phyloP scores from a whole-genome alignment of 495 filamentous ascomycete species.

The Penicillium alfredii region DNA sequence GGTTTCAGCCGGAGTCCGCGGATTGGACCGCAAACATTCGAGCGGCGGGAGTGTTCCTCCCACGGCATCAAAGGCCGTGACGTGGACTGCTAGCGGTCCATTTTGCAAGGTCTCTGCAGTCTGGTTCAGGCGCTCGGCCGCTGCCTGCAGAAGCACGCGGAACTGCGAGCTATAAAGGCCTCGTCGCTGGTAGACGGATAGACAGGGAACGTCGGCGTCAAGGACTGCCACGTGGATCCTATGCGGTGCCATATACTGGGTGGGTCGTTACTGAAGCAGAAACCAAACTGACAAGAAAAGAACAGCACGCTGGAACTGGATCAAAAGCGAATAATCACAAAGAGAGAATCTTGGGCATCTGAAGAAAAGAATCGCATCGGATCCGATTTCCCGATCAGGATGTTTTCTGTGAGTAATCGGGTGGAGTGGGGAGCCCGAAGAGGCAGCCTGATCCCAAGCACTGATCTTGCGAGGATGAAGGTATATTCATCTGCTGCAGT shows the following conservation, averaged over 20 bases:
- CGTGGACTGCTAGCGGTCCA: conserved; percentile 20
- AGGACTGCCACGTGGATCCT: conserved; percentile 38
- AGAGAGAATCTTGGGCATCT: too few species aligned
- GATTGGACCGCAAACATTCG: conserved; percentile 17
- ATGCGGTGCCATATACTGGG: conserved; percentile 12
- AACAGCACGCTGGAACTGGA: too few species aligned
- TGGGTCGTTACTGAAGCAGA: not conserved
- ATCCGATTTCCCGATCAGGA: conserved; percentile 18
- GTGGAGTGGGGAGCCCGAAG: conserved; percentile 12
- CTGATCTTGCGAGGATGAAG: too few species aligned
- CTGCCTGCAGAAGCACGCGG: conserved; percentile 27
- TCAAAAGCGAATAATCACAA: not conserved
- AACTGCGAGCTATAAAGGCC: conserved; percentile 39
- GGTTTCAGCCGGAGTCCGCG: conserved; percentile 4
- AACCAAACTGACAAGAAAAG: not conserved
- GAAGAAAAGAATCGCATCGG: conserved; percentile 3
- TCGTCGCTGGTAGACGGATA: conserved; percentile 27
- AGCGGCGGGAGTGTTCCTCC: conserved; percentile 30
- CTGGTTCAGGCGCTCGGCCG: conserved; percentile 26
- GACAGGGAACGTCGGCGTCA: conserved; percentile 36
- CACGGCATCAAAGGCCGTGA: conserved; percentile 36
- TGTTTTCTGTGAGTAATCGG: conserved; percentile 13
- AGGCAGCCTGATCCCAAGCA: conserved; percentile 17
- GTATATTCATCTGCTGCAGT: not conserved
- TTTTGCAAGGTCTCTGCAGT: conserved; percentile 6